These are phyloP conservation scores for Penicillium sp. DNA, from an alignment of 2,329 filamentous ascomycete genomes.

Conservation along the genomic window DNA sequence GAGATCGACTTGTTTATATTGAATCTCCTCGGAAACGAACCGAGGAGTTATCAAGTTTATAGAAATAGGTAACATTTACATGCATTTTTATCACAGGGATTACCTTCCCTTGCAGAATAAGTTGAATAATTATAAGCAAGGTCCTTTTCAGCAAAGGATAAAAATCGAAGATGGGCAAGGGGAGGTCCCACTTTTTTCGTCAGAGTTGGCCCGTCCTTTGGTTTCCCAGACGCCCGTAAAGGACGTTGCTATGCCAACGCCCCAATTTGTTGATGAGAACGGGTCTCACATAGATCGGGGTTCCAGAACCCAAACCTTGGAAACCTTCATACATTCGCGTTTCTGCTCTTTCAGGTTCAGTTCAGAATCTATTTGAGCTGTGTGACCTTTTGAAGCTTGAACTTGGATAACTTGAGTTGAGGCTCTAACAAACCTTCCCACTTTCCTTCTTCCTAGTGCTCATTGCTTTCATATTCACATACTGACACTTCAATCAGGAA, in stretches of 20 bases:
- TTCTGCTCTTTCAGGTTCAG: conserved; percentile 19
- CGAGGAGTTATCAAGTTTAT: background rate
- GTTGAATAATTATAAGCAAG: conserved; percentile 7
- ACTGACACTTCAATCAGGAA: conserved; percentile 64
- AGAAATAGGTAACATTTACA: background rate
- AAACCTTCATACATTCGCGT: conserved; percentile 26
- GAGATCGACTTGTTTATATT: conserved; percentile 14
- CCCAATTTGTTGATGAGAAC: conserved; percentile 40
- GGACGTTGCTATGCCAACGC: conserved; percentile 38
- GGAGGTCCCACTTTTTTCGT: conserved; percentile 18
- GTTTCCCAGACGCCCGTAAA: conserved; percentile 31
- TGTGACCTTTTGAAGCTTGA: conserved; percentile 4
- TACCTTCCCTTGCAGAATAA: conserved; percentile 21
- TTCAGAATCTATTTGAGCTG: conserved; percentile 7
- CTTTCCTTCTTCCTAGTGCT: conserved; percentile 15
- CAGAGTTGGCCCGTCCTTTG: conserved; percentile 16
- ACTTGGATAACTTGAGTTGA: background rate
- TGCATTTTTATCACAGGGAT: conserved; percentile 16
- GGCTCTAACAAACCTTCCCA: conserved; percentile 16
- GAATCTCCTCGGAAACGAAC: conserved; percentile 19
- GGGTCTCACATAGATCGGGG: conserved; percentile 33
- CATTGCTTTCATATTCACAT: conserved; percentile 42
- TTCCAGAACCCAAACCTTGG: conserved; percentile 19
- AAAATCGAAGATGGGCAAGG: conserved; percentile 8
- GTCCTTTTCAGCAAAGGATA: conserved; percentile 9